A percentile compares a stretch with the other conserved stretches of the same genome.
These are phyloP conservation scores for Penicillium freii DNA, from an alignment of 2,329 filamentous ascomycete genomes.

Conservation along the genomic window DNA sequence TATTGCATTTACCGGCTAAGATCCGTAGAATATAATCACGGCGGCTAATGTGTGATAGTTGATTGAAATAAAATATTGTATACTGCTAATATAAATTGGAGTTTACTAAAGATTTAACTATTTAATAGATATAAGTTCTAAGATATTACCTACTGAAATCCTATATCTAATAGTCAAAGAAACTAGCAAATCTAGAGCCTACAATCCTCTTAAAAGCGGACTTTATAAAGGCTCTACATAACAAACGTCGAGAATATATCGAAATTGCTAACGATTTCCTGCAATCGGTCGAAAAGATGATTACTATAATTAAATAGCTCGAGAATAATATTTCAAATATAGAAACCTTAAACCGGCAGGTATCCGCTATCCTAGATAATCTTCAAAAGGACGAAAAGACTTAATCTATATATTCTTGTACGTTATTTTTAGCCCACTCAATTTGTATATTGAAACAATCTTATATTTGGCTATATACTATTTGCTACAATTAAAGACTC, in stretches of 20 bases:
- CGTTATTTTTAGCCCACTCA: neutral
- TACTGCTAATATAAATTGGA: neutral
- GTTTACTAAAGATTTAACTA: neutral
- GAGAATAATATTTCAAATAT: conserved; percentile 1
- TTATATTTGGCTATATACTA: neutral
- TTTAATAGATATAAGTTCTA: neutral
- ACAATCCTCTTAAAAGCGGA: neutral
- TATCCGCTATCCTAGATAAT: neutral
- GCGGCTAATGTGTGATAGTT: neutral
- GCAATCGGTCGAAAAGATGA: neutral
- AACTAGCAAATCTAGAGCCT: neutral
- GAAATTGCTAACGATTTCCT: neutral
- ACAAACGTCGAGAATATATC: neutral
- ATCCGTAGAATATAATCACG: neutral
- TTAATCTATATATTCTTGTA: neutral
- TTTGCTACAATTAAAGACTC: neutral
- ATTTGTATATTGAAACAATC: neutral
- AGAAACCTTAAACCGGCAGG: neutral
- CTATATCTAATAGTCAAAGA: neutral
- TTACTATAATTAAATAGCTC: neutral
- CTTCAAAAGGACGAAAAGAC: neutral
- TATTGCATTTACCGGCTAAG: neutral
- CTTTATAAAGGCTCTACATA: neutral
- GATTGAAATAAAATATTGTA: neutral
- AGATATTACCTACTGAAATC: neutral